Evolutionary conservation across 2,329 filamentous ascomycete genomes (phyloP).

Genomic region (Byssothecium circinans): DNA sequence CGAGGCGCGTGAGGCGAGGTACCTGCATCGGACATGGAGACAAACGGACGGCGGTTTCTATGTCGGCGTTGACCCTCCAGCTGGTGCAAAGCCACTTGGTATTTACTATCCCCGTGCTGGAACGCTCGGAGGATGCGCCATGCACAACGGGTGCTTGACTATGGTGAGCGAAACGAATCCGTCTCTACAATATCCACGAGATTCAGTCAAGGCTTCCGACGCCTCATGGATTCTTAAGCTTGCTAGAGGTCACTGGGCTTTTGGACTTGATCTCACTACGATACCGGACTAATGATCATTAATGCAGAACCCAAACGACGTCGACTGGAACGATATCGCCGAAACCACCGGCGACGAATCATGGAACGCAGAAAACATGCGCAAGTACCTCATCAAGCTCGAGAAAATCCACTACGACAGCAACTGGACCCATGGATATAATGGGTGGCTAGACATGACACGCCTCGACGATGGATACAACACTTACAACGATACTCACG

Average conservation of each 20-base stretch:
- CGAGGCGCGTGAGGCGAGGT: slow-evolving; percentile 53
- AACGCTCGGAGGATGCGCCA: slow-evolving; percentile 59
- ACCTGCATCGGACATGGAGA: slow-evolving; percentile 60
- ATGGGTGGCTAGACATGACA: slow-evolving; percentile 31
- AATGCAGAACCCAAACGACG: slow-evolving; percentile 51
- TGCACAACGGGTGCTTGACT: slow-evolving; percentile 59
- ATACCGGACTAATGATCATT: background rate
- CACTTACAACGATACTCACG: slow-evolving; percentile 18
- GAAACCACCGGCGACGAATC: slow-evolving; percentile 60
- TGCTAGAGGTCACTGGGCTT: too few species aligned
- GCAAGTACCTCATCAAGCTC: slow-evolving; percentile 52
- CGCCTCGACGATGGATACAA: slow-evolving; percentile 26
- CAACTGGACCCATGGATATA: slow-evolving; percentile 22
- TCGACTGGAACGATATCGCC: slow-evolving; percentile 61
- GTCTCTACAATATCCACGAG: background rate
- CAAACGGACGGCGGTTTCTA: slow-evolving; percentile 56
- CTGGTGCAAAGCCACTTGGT: slow-evolving; percentile 54
- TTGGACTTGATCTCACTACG: too few species aligned
- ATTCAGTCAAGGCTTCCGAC: too few species aligned
- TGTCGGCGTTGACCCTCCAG: slow-evolving; percentile 56
- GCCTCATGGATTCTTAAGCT: too few species aligned
- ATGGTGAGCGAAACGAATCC: slow-evolving; percentile 15
- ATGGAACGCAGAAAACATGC: slow-evolving; percentile 61
- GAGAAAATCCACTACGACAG: slow-evolving; percentile 30
- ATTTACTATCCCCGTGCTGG: slow-evolving; percentile 62